phyloP scores from a whole-genome alignment of 352 stramenopile species.

The Globisporangium perplexum region DNA sequence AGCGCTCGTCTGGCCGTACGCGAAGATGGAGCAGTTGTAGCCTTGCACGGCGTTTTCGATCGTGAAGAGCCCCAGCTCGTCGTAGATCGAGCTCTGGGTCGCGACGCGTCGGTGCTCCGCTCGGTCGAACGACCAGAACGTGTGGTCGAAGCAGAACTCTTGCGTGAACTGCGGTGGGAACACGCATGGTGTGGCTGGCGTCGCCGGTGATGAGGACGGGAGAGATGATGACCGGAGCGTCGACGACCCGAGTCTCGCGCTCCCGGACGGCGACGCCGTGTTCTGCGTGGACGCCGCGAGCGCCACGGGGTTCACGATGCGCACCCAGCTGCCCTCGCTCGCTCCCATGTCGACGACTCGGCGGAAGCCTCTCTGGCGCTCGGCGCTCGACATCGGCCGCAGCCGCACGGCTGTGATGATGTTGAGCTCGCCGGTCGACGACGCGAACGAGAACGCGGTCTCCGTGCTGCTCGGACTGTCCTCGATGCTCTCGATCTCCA shows the following conservation, averaged over 20 bases:
- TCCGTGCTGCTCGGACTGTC: slow-evolving; percentile 8
- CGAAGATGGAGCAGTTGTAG: slow-evolving; percentile 75
- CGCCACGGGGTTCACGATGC: slow-evolving; percentile 53
- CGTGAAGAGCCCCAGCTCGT: slow-evolving; percentile 44
- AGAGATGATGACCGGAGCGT: background rate
- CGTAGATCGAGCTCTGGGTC: slow-evolving; percentile 50
- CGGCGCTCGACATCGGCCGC: slow-evolving; percentile 56
- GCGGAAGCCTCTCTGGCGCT: slow-evolving; percentile 54
- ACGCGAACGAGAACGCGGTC: slow-evolving; percentile 10
- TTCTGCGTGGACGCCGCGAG: slow-evolving; percentile 15
- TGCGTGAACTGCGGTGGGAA: slow-evolving; percentile 58
- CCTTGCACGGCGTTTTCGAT: slow-evolving; percentile 52
- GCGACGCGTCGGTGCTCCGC: slow-evolving; percentile 22
- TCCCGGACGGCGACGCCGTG: background rate
- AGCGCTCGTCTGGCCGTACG: slow-evolving; percentile 63
- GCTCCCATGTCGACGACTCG: slow-evolving; percentile 54
- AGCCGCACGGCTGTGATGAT: slow-evolving; percentile 73
- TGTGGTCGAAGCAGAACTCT: slow-evolving; percentile 67
- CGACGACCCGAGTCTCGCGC: background rate
- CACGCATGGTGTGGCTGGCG: background rate
- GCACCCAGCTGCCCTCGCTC: slow-evolving; percentile 34
- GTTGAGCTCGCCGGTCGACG: slow-evolving; percentile 17
- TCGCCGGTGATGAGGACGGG: background rate
- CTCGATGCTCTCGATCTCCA: slow-evolving; percentile 12
- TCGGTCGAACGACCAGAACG: slow-evolving; percentile 66